Percentiles rank a stretch among this genome's conserved stretches.
These are phyloP conservation scores for Lanzia echinophila DNA, from an alignment of 2,329 filamentous ascomycete genomes.

Conservation along the genomic window DNA sequence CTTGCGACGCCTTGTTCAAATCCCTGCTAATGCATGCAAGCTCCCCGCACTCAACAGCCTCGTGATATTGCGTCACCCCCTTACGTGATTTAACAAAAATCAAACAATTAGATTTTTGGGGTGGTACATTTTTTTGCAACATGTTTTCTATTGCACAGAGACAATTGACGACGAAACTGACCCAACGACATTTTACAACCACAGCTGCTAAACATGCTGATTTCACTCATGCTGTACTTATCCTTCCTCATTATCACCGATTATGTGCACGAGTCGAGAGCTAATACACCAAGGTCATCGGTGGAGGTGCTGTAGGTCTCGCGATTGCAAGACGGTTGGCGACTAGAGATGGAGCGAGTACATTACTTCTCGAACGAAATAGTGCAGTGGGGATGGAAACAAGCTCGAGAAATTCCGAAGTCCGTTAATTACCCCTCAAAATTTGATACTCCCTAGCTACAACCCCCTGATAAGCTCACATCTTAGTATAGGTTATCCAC, in stretches of 20 bases:
- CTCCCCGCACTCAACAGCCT: neutral
- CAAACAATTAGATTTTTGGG: too few species aligned
- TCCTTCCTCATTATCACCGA: neutral
- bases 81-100: too few species aligned
- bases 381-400: constrained; percentile 60
- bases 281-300: constrained; percentile 36
- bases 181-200: constrained; percentile 21
- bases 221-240: constrained; percentile 31
- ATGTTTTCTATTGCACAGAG: constrained; percentile 8
- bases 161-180: constrained; percentile 11
- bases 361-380: constrained; percentile 61
- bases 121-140: too few species aligned
- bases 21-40: constrained; percentile 11
- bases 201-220: constrained; percentile 22
- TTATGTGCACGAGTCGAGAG: neutral
- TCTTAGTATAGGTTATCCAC: constrained; percentile 68
- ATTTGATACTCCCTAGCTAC: too few species aligned
- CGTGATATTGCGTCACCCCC: constrained; percentile 7
- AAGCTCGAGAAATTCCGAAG: constrained; percentile 64
- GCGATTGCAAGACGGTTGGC: constrained; percentile 60
- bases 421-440: constrained; percentile 11
- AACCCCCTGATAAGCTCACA: too few species aligned
- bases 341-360: constrained; percentile 50
- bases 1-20: constrained; percentile 8
- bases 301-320: constrained; percentile 62